Conservation (phyloP, 2,329 filamentous ascomycete species). For the Rutstroemia sp. region DNA sequence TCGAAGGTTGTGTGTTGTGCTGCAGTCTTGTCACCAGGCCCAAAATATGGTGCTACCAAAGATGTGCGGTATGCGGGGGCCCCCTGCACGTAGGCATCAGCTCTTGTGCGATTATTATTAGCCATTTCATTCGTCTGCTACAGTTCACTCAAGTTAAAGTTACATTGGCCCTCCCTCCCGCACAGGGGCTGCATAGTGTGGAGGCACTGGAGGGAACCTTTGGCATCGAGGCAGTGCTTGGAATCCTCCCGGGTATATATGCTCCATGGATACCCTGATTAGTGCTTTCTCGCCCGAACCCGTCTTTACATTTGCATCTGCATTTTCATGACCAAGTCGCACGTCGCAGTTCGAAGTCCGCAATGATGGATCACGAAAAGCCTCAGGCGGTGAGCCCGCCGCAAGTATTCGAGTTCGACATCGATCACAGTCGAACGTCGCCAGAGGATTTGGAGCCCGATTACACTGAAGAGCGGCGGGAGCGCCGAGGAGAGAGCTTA, state of each 20-base stretch:
- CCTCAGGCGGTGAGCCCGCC: constrained; percentile 20
- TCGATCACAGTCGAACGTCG: constrained; percentile 13
- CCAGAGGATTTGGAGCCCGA: constrained; percentile 18
- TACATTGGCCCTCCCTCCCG: constrained; percentile 2
- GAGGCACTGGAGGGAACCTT: constrained; percentile 1
- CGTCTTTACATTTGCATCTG: constrained; percentile 1
- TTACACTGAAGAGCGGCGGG: constrained; percentile 21
- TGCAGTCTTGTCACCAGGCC: not conserved
- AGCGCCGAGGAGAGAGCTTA: constrained; percentile 23
- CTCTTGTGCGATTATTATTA: constrained; percentile 6
- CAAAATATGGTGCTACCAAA: not conserved
- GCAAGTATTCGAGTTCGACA: constrained; percentile 21
- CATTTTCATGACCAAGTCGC: too few species aligned
- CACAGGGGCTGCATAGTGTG: constrained; percentile 5
- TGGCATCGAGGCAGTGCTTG: constrained; percentile 4
- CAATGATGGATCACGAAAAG: constrained; percentile 26
- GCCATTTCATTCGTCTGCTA: not conserved
- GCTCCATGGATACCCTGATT: not conserved
- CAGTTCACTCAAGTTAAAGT: not conserved
- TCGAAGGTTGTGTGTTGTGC: too few species aligned
- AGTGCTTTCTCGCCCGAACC: not conserved
- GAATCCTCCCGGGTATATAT: constrained; percentile 1
- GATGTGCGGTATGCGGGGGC: not conserved
- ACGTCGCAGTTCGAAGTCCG: not conserved
- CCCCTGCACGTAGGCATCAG: constrained; percentile 1